phyloP scores from a whole-genome alignment of 164 flowering plant genomes.

The Nymphaea thermarum region DNA sequence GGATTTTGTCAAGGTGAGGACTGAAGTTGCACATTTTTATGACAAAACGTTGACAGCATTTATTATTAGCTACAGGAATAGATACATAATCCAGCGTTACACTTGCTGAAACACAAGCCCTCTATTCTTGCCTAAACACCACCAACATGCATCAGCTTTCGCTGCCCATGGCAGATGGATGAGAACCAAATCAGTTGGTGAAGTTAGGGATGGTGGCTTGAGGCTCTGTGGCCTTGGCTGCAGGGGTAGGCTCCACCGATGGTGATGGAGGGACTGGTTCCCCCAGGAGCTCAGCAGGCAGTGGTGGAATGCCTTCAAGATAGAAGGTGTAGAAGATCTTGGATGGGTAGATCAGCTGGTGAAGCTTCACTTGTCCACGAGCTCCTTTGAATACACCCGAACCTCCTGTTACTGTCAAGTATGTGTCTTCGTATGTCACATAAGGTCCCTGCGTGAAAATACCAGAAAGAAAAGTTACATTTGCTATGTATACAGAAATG shows the following conservation, averaged over 20 bases:
- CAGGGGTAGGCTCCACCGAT: conserved; percentile 38
- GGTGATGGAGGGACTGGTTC: conserved; percentile 38
- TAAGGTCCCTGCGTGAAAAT: conserved; percentile 29
- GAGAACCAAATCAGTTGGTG: background rate
- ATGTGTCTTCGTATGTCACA: conserved; percentile 48
- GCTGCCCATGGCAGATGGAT: too few relatives aligned
- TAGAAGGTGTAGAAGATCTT: conserved; percentile 34
- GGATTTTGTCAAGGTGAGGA: too few relatives aligned
- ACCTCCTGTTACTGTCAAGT: conserved; percentile 21
- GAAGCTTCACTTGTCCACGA: conserved; percentile 43
- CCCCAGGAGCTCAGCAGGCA: conserved; percentile 39
- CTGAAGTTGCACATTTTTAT: too few relatives aligned
- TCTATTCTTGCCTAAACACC: too few relatives aligned
- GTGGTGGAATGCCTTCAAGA: conserved; percentile 19
- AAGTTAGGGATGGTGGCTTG: conserved; percentile 27
- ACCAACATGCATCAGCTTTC: too few relatives aligned
- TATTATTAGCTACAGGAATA: too few relatives aligned
- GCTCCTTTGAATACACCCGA: conserved; percentile 28
- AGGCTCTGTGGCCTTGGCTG: conserved; percentile 53
- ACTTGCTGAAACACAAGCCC: too few relatives aligned
- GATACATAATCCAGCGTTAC: too few relatives aligned
- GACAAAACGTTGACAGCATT: too few relatives aligned
- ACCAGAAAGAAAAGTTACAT: too few relatives aligned
- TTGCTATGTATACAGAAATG: too few relatives aligned
- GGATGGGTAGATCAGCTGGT: conserved; percentile 39